These are phyloP conservation scores for Solanum bukasovii DNA, from an alignment of 257 asterid species.

Conservation along the genomic window DNA sequence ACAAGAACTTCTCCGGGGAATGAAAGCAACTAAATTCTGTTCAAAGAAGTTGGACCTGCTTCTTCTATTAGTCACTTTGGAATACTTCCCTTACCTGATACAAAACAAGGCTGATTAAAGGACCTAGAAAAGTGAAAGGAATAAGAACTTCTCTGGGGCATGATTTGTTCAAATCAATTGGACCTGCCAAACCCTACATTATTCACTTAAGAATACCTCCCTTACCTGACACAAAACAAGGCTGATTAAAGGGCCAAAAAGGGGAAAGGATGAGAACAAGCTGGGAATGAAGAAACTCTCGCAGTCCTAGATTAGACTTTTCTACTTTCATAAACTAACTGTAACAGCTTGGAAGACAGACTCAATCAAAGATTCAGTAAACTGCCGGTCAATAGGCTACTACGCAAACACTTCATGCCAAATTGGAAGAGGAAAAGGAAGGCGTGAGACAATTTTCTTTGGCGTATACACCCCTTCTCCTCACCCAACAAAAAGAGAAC, in stretches of 20 bases:
- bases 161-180: background rate
- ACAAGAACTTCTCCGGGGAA: background rate
- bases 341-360: background rate
- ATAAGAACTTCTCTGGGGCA: background rate
- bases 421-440: background rate
- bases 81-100: background rate
- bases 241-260: background rate
- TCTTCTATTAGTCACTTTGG: background rate
- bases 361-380: background rate
- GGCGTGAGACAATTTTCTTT: background rate
- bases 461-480: background rate
- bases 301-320: background rate
- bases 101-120: background rate
- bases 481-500: background rate
- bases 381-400: background rate
- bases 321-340: background rate
- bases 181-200: background rate
- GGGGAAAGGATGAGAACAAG: background rate
- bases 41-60: background rate
- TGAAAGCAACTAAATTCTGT: background rate
- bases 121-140: background rate
- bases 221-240: background rate
- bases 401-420: background rate
- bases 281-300: background rate
- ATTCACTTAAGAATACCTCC: background rate